Conservation (phyloP, 768 basidiomycete genomes). For the Boletus insuetus region DNA sequence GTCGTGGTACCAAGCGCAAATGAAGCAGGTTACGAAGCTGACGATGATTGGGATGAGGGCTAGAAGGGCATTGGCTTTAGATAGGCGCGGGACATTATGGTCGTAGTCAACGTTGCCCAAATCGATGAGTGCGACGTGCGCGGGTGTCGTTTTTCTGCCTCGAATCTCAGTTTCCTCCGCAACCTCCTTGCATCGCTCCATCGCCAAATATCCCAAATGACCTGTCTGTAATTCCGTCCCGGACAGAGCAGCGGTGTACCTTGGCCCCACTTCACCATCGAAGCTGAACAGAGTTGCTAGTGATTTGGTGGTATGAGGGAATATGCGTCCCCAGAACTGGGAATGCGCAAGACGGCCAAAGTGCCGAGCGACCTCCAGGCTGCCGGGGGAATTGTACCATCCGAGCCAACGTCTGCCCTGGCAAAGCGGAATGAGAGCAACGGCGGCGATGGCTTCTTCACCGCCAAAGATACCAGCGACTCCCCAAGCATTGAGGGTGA, state of each 20-base stretch:
- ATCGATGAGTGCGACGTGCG: constrained; percentile 20
- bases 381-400: constrained; percentile 36
- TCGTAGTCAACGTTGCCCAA: constrained; percentile 2
- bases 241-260: constrained; percentile 24
- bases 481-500: constrained; percentile 27
- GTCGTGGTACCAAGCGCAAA: constrained; percentile 25
- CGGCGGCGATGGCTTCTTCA: constrained; percentile 31
- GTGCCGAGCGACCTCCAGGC: constrained; percentile 27
- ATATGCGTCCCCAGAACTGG: constrained; percentile 24
- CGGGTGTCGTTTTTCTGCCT: constrained; percentile 14
- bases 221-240: constrained; percentile 29
- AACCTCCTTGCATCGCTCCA: constrained; percentile 18
- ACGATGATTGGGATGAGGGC: constrained; percentile 25
- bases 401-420: constrained; percentile 30
- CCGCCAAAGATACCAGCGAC: constrained; percentile 37
- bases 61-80: background rate
- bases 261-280: constrained; percentile 27
- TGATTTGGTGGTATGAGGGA: constrained; percentile 21
- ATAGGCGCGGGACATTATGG: background rate
- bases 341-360: constrained; percentile 29
- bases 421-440: constrained; percentile 30
- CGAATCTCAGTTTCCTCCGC: background rate
- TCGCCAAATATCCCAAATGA: constrained; percentile 27
- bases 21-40: constrained; percentile 22
- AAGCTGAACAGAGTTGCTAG: constrained; percentile 24